Base-by-base conservation (phyloP, 2,329 filamentous ascomycete species). In the Cytospora paraplurivora region DNA sequence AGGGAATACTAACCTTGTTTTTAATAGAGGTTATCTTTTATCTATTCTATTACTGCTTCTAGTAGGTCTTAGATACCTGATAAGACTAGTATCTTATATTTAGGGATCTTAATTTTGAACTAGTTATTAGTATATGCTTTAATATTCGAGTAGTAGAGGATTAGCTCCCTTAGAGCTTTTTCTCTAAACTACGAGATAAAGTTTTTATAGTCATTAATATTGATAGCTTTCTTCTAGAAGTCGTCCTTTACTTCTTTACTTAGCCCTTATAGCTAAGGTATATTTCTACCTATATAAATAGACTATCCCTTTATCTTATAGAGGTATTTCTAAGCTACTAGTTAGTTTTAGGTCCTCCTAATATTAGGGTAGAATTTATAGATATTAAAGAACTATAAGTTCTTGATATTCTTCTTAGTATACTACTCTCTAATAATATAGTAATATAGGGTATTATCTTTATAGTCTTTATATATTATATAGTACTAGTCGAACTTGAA, bases 311-410 rank as follows among this genome's bases (percentile, higher is more conserved):
- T 54, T 4, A 1, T 13, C 35, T 54, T 21, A 37, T 37, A 37
- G 19, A 54, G 11, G 21, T 54, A 37, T 38, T 37, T 54, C 35
- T 54, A 54, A 49, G n/a, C 44, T 49, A 49, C 21, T 49, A 49
- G 12, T 7, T 10, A 4, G 10, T 49, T 49, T 49, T 7, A 8
- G 8, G 12, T 49, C 7, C 11, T 6, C 21, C 21, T 21, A 21
- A 21, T 49, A 49, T 49, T 49, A 7, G 21, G 21, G 11, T 49
- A 49, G 44, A 49, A 49, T 2, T 17, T 7, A 15, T 49, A 21
- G 12, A 49, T 49, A 19, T 49, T 17, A 17, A 49, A 38, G 15
- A 13, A 38, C 1, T 15, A 15, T 1, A 4, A 1, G 12, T 38
- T 38, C 15, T 38, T 38, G 19, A 49, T 49, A 49, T 49, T 49